A percentile compares a stretch with the other conserved stretches of the same genome.
Conservation (phyloP, 2,329 filamentous ascomycete genomes). For the Talaromyces marneffei region DNA sequence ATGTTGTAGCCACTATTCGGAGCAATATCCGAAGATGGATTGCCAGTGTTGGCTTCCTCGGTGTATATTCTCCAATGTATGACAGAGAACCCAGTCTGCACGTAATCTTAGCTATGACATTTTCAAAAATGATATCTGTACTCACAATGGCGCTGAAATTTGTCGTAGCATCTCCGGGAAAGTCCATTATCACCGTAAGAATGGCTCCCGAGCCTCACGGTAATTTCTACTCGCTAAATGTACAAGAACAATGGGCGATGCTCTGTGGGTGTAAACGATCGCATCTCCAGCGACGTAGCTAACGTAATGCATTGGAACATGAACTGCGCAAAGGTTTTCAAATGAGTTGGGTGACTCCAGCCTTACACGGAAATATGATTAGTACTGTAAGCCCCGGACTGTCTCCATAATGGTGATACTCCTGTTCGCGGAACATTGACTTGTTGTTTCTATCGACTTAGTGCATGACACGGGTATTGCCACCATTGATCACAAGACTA, state of each 20-base stretch:
- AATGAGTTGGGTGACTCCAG: neutral
- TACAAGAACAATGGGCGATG: constrained; percentile 20
- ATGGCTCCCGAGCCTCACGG: constrained; percentile 13
- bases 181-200: constrained; percentile 35
- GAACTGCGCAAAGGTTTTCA: neutral
- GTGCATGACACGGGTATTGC: neutral
- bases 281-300: constrained; percentile 29
- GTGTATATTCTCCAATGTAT: constrained; percentile 41
- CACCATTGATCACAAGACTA: neutral
- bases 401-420: constrained; percentile 11
- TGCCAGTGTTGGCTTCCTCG: constrained; percentile 27
- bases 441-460: neutral
- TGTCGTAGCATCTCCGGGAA: constrained; percentile 38
- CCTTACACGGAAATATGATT: neutral
- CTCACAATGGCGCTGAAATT: constrained; percentile 40
- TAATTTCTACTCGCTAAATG: constrained; percentile 23
- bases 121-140: constrained; percentile 9
- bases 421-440: neutral
- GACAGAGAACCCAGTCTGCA: constrained; percentile 38
- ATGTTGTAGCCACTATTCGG: constrained; percentile 34
- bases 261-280: constrained; percentile 21
- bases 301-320: constrained; percentile 9
- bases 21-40: constrained; percentile 26
- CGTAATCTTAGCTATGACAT: constrained; percentile 19
- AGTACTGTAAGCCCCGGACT: neutral